A percentile compares a stretch with the other conserved stretches of the same genome.
These are phyloP conservation scores for Hawksworthiomyces lignivorus DNA, from an alignment of 2,329 filamentous ascomycete species.

Conservation along the genomic window DNA sequence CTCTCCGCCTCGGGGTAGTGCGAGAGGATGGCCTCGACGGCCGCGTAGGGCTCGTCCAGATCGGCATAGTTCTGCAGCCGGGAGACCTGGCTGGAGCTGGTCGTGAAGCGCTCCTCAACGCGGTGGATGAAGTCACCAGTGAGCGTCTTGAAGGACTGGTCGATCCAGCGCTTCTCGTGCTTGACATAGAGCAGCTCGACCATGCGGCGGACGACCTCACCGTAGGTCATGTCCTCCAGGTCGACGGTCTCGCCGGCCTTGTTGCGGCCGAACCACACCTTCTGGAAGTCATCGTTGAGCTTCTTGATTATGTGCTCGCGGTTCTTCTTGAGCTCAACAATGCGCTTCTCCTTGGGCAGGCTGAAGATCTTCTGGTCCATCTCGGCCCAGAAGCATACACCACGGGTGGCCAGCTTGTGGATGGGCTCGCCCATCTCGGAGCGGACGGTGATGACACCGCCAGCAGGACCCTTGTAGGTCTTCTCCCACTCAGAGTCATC, in stretches of 20 bases:
- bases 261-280: slow-evolving; percentile 92
- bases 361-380: slow-evolving; percentile 99
- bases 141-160: slow-evolving; percentile 70
- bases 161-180: slow-evolving; percentile 87
- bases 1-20: slow-evolving; percentile 79
- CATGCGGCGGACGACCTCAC: slow-evolving; percentile 77
- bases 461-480: slow-evolving; percentile 84
- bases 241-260: slow-evolving; percentile 73
- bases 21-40: slow-evolving; percentile 70
- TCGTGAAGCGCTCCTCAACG: slow-evolving; percentile 91
- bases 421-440: slow-evolving; percentile 99
- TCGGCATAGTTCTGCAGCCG: slow-evolving; percentile 86
- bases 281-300: slow-evolving; percentile 92
- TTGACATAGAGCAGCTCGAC: slow-evolving; percentile 87
- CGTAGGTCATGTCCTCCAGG: slow-evolving; percentile 93
- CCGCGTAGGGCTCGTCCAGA: slow-evolving; percentile 70
- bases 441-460: slow-evolving; percentile 90
- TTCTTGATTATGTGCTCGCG: slow-evolving; percentile 90
- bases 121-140: slow-evolving; percentile 95
- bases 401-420: slow-evolving; percentile 94
- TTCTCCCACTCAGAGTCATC: slow-evolving; percentile 83
- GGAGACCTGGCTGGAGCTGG: slow-evolving; percentile 62
- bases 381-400: slow-evolving; percentile 94
- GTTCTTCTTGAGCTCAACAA: slow-evolving; percentile 80
- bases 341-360: slow-evolving; percentile 87